Conservation (phyloP, 257 asterid genomes). For the Linderniella brevidens region DNA sequence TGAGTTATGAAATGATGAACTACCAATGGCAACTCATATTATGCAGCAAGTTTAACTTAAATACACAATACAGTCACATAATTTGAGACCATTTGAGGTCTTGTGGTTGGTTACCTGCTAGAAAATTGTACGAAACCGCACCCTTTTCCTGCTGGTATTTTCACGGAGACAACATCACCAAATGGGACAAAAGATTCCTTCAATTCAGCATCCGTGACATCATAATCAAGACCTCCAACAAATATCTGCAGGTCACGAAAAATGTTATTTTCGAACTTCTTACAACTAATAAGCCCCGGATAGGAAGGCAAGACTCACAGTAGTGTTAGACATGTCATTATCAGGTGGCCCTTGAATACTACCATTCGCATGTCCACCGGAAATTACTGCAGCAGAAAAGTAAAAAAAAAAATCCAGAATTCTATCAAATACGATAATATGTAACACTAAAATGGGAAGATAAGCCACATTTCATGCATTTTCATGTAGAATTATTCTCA, state of each 20-base stretch:
- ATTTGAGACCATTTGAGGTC: background rate
- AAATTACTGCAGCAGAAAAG: constrained; percentile 51
- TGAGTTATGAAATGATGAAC: background rate
- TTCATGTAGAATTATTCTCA: constrained; percentile 8
- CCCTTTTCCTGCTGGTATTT: constrained; percentile 91
- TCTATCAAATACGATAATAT: background rate
- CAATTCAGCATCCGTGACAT: constrained; percentile 77
- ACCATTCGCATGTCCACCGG: constrained; percentile 84
- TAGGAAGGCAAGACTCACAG: constrained; percentile 46
- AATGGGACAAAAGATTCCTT: constrained; percentile 53
- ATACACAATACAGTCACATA: background rate
- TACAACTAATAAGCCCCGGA: constrained; percentile 7
- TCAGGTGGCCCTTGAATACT: constrained; percentile 44
- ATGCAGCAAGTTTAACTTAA: background rate
- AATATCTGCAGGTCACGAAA: constrained; percentile 22
- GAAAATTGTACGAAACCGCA: constrained; percentile 91
- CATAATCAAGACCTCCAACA: constrained; percentile 76
- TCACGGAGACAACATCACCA: constrained; percentile 82
- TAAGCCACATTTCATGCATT: no score
- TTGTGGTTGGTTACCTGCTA: constrained; percentile 32
- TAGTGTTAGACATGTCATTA: constrained; percentile 64
- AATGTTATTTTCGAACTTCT: constrained; percentile 5
- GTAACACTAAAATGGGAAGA: background rate
- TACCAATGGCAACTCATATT: background rate
- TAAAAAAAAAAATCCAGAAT: constrained; percentile 9